Base-by-base conservation (phyloP, 2,329 filamentous ascomycete species). In the Diaporthe vaccinii region DNA sequence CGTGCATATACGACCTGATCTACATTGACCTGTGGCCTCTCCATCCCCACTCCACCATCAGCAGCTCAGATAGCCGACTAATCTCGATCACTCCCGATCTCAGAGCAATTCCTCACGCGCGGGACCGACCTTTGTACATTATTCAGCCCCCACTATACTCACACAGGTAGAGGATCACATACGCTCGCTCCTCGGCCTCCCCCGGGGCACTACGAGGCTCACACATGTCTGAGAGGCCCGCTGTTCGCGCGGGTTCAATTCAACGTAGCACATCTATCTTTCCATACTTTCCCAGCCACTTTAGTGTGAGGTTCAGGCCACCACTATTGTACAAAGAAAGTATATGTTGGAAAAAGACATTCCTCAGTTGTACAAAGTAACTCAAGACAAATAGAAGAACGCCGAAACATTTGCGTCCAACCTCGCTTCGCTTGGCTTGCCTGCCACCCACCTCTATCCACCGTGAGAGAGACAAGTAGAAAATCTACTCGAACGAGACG, bases 401-500 rank as follows among this genome's bases (percentile, higher is more conserved):
- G 25, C 41, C 46, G n/a, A 41, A 68, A 55, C 46, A 53, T 53
- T 55, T 31, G 25, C 65, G 65, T 55, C 65, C 65, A 41, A 25
- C 46, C 46, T 68, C 65, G 62, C 62, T 68, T 68, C 25, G 49
- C 65, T 69, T 55, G 25, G 31, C 65, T 53, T 36, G 31, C 46
- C 31, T 36, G 65, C 49, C 34, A 55, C 46, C 49, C 46, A 36
- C 9, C 15, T 39, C 17, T 25, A 39, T 53, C 31, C 46, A 36
- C n/a, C 28, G n/a, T 36, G 46, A 25, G 28, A 67, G 44, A 49
- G 61, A n/a, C 31, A 25, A 53, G 49, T n/a, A 25, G 31, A 17
- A 51, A 51, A 10, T 31, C 73, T 78, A 86, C 28, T 81, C 80
- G 78, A 87, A 83, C 25, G 81, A 79, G 59, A 85, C 78, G 75